phyloP scores from a whole-genome alignment of 2,329 filamentous ascomycete genomes.

The Cryphonectria nitschkei region DNA sequence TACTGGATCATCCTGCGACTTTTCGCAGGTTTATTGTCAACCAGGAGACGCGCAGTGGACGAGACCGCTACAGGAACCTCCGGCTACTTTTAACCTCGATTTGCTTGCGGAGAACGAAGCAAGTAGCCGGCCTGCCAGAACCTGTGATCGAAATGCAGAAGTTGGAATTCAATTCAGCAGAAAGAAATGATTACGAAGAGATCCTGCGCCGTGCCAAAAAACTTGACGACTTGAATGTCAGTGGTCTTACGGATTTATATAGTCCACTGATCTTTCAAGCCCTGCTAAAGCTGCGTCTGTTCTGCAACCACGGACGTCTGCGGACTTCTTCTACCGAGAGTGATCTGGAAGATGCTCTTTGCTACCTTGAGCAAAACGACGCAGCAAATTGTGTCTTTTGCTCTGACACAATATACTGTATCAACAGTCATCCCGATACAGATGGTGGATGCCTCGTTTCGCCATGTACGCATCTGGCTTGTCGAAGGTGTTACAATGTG shows the following conservation, averaged over 20 bases:
- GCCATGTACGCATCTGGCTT: background rate
- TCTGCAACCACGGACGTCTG: conserved; percentile 9
- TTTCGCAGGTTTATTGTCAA: conserved; percentile 25
- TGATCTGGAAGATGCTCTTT: conserved; percentile 1
- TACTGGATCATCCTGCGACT: conserved; percentile 23
- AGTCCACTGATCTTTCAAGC: conserved; percentile 5
- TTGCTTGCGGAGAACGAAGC: conserved; percentile 1
- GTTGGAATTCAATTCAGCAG: background rate
- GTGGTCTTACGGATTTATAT: background rate
- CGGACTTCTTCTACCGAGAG: background rate
- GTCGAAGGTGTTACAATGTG: background rate
- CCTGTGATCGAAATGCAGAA: background rate
- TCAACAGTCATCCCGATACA: background rate
- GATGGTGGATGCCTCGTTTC: background rate
- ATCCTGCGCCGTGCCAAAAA: background rate
- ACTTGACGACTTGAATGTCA: background rate
- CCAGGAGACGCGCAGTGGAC: background rate
- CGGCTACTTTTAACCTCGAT: conserved; percentile 1
- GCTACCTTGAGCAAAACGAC: conserved; percentile 8
- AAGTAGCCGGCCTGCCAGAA: background rate
- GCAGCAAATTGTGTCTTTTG: conserved; percentile 1
- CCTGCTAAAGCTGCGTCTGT: conserved; percentile 7
- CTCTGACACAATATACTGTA: background rate
- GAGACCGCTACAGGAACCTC: conserved; percentile 1
- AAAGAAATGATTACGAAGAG: background rate